phyloP scores from a whole-genome alignment of 306 rosid species.

The Arachis hypogaea region DNA sequence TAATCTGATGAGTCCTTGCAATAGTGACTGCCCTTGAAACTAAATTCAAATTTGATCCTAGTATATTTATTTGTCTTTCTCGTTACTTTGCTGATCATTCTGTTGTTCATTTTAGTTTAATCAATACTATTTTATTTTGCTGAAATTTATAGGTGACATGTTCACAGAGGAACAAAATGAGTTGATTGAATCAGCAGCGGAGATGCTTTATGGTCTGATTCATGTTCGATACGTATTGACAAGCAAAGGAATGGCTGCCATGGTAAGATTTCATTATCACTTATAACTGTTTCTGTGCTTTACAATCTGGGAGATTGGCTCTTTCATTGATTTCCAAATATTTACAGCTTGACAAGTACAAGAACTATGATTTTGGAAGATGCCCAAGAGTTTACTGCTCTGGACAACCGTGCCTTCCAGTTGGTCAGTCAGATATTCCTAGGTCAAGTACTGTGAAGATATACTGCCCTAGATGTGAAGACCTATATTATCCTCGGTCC shows the following conservation, averaged over 20 bases:
- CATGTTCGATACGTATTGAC: conserved; percentile 91
- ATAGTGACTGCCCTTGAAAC: background rate
- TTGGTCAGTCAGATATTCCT: conserved; percentile 97
- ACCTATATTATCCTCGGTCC: conserved; percentile 95
- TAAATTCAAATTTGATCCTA: background rate
- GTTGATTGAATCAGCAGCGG: conserved; percentile 95
- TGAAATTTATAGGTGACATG: conserved; percentile 76
- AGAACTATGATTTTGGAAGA: conserved; percentile 95
- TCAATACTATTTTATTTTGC: background rate
- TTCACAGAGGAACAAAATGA: conserved; percentile 99
- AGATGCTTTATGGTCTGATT: conserved; percentile 97
- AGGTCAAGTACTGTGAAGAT: conserved; percentile 96
- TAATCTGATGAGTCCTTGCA: conserved; percentile 12
- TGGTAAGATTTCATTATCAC: conserved; percentile 55
- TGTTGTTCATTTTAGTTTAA: background rate
- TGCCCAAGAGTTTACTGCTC: conserved; percentile 99
- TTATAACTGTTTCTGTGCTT: conserved; percentile 6
- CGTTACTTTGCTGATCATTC: conserved; percentile 14
- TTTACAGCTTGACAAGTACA: conserved; percentile 90
- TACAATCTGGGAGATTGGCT: conserved; percentile 3
- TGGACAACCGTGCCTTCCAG: conserved; percentile 99
- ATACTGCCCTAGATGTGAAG: conserved; percentile 98
- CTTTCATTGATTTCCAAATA: conserved; percentile 29
- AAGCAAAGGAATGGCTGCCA: conserved; percentile 97
- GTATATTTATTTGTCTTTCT: background rate